Conservation (phyloP, 1,284 basidiomycete genomes). For the Ganoderma multipileum region DNA sequence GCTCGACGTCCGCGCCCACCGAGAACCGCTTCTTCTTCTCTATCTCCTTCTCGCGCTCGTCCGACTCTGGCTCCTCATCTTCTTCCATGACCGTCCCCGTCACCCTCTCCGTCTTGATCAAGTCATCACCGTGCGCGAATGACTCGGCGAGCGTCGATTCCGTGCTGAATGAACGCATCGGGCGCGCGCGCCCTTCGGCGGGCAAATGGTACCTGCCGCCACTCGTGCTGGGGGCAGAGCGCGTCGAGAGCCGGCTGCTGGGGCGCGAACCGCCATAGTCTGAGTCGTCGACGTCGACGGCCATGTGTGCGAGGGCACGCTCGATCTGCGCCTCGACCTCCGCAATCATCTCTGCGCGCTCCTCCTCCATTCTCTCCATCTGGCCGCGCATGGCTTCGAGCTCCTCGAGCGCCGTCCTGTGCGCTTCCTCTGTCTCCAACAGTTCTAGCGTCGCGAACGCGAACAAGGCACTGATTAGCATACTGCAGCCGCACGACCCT, state of each 20-base stretch:
- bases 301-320: slow-evolving; percentile 82
- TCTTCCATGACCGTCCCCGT: slow-evolving; percentile 58
- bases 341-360: slow-evolving; percentile 85
- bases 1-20: slow-evolving; percentile 60
- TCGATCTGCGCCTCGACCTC: slow-evolving; percentile 90
- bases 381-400: slow-evolving; percentile 74
- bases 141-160: slow-evolving; percentile 79
- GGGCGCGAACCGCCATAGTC: slow-evolving; percentile 66
- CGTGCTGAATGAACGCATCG: slow-evolving; percentile 70
- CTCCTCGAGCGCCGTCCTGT: slow-evolving; percentile 72
- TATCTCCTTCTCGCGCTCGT: slow-evolving; percentile 50
- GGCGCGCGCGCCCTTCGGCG: slow-evolving; percentile 54
- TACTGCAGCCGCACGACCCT: neutral
- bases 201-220: slow-evolving; percentile 47
- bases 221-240: slow-evolving; percentile 50
- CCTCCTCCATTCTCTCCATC: slow-evolving; percentile 85
- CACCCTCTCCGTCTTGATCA: slow-evolving; percentile 49
- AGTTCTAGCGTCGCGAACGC: slow-evolving; percentile 53
- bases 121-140: slow-evolving; percentile 43
- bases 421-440: slow-evolving; percentile 76
- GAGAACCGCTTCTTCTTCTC: slow-evolving; percentile 77
- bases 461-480: slow-evolving; percentile 23
- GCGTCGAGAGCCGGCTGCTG: slow-evolving; percentile 48
- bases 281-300: slow-evolving; percentile 67
- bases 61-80: slow-evolving; percentile 35